Evolutionary conservation across 257 asterid genomes (phyloP), one percentile per base, ranked within the genome.

Genomic region (Ehretia macrophylla): DNA sequence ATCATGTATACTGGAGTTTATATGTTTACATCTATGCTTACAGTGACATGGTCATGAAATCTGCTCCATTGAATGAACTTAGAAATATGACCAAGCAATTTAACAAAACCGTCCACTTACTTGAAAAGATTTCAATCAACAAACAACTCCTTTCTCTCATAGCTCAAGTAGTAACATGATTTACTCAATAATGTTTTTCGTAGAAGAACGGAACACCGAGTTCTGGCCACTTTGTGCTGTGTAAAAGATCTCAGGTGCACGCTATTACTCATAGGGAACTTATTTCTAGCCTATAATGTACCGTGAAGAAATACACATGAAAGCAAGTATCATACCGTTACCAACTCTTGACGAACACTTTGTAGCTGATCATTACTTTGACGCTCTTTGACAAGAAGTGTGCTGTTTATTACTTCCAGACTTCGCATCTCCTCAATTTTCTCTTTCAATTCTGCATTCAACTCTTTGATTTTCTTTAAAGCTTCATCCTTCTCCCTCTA

Each of bases 281-380:
- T 13, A 11, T 27, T 45, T 13, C 16, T 45, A 11, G 5, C 1
- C 5, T 45, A 45, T 13, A 1, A 2, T 16, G 14, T 2, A 10
- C 14, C 3, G 14, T 2, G 8, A 38, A 5, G 47, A 42, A 42
- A 42, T 42, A 4, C 3, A 16, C 14, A 42, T 38, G 44, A 38
- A 38, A 38, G 44, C 11, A 57, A 38, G 17, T 16, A 11, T n/a
- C 65, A 14, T 54, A 68, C 80, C 74, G n/a, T 32, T 22, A 56
- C 65, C 60, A 75, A 62, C 42, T 56, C 67, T 50, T 56, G 52
- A 39, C 72, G 70, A 52, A 71, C 79, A 45, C 71, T 75, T 68
- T 71, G 81, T 60, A 78, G 72, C 68, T 78, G 74, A 59, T 71
- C 74, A 49, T 71, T 62, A 50, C 68, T 71, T 59, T 68, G 67